Conservation (phyloP, 2,329 filamentous ascomycete species). For the Xylariomycetidae sp. region DNA sequence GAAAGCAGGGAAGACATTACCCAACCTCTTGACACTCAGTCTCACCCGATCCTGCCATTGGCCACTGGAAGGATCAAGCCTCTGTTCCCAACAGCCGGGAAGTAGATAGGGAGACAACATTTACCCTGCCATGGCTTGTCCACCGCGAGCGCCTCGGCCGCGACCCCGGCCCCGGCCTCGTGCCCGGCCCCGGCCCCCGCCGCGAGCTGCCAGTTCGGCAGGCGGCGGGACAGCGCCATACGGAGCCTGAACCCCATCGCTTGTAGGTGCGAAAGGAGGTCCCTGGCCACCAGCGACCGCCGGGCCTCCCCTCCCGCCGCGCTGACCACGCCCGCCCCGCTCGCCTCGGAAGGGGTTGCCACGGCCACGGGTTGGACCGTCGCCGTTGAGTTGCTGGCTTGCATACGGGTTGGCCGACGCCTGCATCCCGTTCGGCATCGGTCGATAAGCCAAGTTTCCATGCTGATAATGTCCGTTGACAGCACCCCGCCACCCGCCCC, state of each 20-base stretch:
- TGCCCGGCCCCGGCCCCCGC: conserved; percentile 21
- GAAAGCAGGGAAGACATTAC: neutral
- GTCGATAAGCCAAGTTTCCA: conserved; percentile 48
- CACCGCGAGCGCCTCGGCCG: conserved; percentile 16
- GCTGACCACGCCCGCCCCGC: conserved; percentile 13
- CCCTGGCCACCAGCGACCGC: too few relatives aligned
- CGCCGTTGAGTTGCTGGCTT: conserved; percentile 19
- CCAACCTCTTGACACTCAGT: neutral
- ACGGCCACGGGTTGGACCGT: conserved; percentile 19
- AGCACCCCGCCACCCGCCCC: conserved; percentile 53
- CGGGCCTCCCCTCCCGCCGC: conserved; percentile 15
- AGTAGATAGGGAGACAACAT: too few relatives aligned
- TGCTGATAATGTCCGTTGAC: conserved; percentile 46
- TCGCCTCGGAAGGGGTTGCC: conserved; percentile 16
- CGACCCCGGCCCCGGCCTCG: conserved; percentile 18
- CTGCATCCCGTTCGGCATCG: conserved; percentile 20
- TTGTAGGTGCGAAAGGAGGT: too few relatives aligned
- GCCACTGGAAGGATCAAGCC: too few relatives aligned
- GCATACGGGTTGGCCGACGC: conserved; percentile 7
- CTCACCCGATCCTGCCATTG: neutral
- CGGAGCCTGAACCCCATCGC: neutral
- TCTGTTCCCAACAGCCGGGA: too few relatives aligned
- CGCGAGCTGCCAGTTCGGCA: conserved; percentile 42
- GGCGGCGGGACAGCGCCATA: conserved; percentile 52
- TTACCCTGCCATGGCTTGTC: too few relatives aligned